phyloP scores from a whole-genome alignment of 1,284 basidiomycete species.

The Ustilago loliicola region DNA sequence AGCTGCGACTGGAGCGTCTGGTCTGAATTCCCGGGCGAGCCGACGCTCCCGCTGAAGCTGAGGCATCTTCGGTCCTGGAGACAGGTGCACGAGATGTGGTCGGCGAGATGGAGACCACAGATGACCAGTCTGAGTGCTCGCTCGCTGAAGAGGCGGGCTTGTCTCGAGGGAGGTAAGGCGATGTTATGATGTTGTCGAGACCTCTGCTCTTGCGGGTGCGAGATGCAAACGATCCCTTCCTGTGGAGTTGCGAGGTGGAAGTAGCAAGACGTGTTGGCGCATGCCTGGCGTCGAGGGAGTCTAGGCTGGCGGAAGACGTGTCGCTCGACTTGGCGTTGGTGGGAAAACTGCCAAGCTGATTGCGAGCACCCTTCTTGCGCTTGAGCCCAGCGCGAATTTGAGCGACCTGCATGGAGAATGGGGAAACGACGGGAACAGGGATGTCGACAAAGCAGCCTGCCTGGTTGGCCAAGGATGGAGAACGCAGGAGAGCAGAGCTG shows the following conservation, averaged over 20 bases:
- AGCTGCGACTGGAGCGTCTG: constrained; percentile 43
- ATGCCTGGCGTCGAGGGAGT: not conserved
- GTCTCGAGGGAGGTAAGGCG: constrained; percentile 38
- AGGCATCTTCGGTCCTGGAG: constrained; percentile 9
- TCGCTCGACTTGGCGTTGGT: not conserved
- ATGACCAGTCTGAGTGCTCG: constrained; percentile 51
- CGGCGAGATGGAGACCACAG: constrained; percentile 38
- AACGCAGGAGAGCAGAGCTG: constrained; percentile 21
- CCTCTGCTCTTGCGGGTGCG: constrained; percentile 20
- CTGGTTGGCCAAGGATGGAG: constrained; percentile 21
- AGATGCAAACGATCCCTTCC: not conserved
- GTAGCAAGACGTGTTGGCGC: not conserved
- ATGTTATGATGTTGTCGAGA: constrained; percentile 32
- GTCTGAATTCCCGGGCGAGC: constrained; percentile 28
- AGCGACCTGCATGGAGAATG: constrained; percentile 23
- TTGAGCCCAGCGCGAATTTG: constrained; percentile 44
- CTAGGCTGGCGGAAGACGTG: constrained; percentile 1
- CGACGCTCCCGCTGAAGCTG: not conserved
- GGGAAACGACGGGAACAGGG: constrained; percentile 16
- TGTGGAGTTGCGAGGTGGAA: not conserved
- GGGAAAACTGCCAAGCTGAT: constrained; percentile 12
- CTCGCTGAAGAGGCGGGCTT: constrained; percentile 43
- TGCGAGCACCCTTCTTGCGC: constrained; percentile 43
- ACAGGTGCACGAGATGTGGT: constrained; percentile 33
- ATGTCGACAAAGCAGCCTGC: constrained; percentile 32